These are phyloP conservation scores for Stenogyne calaminthoides DNA, from an alignment of 305 asterid species.

Conservation along the genomic window DNA sequence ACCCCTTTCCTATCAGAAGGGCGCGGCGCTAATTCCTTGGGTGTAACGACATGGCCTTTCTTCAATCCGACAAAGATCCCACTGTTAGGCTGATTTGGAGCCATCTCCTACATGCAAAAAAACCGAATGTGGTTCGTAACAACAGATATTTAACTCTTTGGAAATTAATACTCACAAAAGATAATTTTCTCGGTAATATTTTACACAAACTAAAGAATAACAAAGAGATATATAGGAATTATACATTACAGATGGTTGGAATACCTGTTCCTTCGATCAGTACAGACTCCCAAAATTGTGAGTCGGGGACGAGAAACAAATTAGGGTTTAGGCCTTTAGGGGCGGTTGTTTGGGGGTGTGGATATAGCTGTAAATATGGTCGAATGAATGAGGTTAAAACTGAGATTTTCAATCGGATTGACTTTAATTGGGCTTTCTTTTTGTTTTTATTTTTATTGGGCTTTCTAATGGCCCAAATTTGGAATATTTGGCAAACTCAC, in stretches of 20 bases:
- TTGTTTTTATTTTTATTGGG: neutral
- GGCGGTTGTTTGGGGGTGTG: too few relatives aligned
- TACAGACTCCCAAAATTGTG: neutral
- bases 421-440: neutral
- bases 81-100: constrained; percentile 62
- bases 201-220: neutral
- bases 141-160: neutral
- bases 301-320: neutral
- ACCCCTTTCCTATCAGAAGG: constrained; percentile 77
- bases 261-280: neutral
- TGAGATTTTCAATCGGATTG: too few relatives aligned
- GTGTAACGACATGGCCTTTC: constrained; percentile 67
- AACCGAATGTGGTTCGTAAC: neutral
- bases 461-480: neutral
- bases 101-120: constrained; percentile 50
- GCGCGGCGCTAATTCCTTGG: constrained; percentile 67
- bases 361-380: neutral
- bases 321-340: neutral
- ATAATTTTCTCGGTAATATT: neutral
- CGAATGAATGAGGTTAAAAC: too few relatives aligned
- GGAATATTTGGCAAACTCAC: neutral
- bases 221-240: neutral
- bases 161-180: neutral
- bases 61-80: constrained; percentile 63
- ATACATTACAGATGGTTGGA: neutral